These are phyloP conservation scores for Eucalyptus dawsonii DNA, from an alignment of 345 rosid genomes.

Conservation along the genomic window DNA sequence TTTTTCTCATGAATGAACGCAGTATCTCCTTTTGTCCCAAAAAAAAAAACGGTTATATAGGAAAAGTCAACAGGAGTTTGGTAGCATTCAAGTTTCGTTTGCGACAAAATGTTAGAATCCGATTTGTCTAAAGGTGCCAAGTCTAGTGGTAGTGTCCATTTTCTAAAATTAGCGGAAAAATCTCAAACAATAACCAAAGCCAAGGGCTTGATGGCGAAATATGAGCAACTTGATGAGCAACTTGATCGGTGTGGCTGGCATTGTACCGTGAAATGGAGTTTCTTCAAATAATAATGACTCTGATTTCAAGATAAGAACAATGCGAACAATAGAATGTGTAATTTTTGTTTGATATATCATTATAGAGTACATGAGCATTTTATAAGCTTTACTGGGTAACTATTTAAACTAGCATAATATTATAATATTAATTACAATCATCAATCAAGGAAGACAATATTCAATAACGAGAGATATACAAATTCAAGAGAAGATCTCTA, in stretches of 20 bases:
- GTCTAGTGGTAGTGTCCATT: not conserved
- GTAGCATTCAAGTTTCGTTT: not conserved
- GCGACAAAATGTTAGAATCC: not conserved
- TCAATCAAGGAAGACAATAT: too few species aligned
- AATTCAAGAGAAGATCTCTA: too few species aligned
- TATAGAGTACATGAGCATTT: not conserved
- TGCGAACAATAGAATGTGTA: not conserved
- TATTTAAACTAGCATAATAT: not conserved
- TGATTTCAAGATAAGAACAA: not conserved
- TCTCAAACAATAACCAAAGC: not conserved
- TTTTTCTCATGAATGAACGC: too few species aligned
- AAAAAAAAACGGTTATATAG: not conserved
- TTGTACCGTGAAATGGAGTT: not conserved
- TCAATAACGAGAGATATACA: not conserved
- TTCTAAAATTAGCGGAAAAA: not conserved
- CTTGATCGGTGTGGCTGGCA: not conserved
- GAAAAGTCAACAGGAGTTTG: not conserved
- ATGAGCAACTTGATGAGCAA: not conserved
- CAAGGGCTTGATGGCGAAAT: not conserved
- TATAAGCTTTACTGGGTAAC: too few species aligned
- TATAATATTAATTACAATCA: not conserved
- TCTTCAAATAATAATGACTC: not conserved
- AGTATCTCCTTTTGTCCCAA: too few species aligned
- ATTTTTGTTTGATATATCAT: too few species aligned
- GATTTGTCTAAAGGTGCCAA: not conserved